phyloP scores from a whole-genome alignment of 768 basidiomycete species.

The Auricularia sp. region DNA sequence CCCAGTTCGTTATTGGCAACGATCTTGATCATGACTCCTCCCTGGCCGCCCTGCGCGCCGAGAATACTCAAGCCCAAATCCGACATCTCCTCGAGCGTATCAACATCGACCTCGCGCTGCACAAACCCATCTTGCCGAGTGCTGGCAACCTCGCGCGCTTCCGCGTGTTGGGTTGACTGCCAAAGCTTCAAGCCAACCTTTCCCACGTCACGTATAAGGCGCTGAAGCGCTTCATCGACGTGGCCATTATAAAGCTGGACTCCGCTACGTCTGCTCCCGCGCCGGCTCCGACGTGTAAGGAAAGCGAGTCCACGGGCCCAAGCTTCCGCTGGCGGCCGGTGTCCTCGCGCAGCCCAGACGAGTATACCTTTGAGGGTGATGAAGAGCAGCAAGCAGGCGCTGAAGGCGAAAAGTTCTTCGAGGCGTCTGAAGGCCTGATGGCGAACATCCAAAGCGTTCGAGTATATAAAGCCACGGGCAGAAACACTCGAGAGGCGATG shows the following conservation, averaged over 20 bases:
- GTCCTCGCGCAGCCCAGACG: constrained; percentile 54
- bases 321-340: constrained; percentile 26
- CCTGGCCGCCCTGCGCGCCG: constrained; percentile 61
- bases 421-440: constrained; percentile 52
- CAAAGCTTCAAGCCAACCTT: constrained; percentile 79
- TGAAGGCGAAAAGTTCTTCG: constrained; percentile 56
- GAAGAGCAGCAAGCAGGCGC: constrained; percentile 26
- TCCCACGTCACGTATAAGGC: constrained; percentile 87
- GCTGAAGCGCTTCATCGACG: constrained; percentile 85
- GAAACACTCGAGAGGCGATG: too few species aligned
- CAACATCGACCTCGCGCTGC: constrained; percentile 78
- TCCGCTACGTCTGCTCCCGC: constrained; percentile 28
- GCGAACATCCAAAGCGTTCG: constrained; percentile 51
- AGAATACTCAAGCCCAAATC: constrained; percentile 34
- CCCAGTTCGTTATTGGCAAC: constrained; percentile 80
- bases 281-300: neutral
- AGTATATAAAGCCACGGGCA: constrained; percentile 22
- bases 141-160: constrained; percentile 75
- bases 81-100: constrained; percentile 89
- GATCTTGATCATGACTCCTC: constrained; percentile 58
- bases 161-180: constrained; percentile 84
- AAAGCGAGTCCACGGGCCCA: neutral
- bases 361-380: constrained; percentile 43
- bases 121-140: constrained; percentile 85
- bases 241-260: constrained; percentile 73